Percentiles rank a stretch among this genome's conserved stretches.
Evolutionary conservation across 1,284 basidiomycete species (phyloP).

Genomic region (Peniophora sp.): DNA sequence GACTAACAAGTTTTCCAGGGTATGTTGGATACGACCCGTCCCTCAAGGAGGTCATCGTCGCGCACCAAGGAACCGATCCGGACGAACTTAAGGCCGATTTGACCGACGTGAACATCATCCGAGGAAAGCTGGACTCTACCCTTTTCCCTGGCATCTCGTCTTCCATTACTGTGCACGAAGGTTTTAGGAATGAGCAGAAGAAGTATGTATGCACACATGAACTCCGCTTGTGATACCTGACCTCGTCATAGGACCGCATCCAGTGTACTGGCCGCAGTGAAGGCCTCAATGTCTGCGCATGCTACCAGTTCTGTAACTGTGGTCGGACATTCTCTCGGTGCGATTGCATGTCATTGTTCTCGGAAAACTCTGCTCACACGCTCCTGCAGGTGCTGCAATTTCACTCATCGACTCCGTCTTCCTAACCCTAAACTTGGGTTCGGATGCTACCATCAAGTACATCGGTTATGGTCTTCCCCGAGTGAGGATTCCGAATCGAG

Average conservation of each 20-base stretch:
- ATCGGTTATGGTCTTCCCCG: conserved; percentile 48
- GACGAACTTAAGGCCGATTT: conserved; percentile 35
- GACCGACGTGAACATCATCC: conserved; percentile 43
- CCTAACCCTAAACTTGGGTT: conserved; percentile 35
- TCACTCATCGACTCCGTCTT: conserved; percentile 38
- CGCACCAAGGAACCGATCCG: conserved; percentile 45
- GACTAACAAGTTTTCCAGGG: conserved; percentile 11
- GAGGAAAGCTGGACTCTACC: conserved; percentile 28
- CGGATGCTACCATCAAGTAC: conserved; percentile 26
- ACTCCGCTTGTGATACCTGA: not conserved
- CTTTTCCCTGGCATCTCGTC: conserved; percentile 53
- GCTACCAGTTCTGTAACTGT: conserved; percentile 22
- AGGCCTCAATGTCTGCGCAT: conserved; percentile 20
- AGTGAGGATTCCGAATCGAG: conserved; percentile 12
- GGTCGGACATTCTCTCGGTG: conserved; percentile 34
- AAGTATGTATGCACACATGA: conserved; percentile 22
- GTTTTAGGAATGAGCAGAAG: conserved; percentile 48
- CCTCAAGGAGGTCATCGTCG: conserved; percentile 36
- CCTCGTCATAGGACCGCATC: conserved; percentile 23
- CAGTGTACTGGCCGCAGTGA: conserved; percentile 27
- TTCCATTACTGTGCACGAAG: conserved; percentile 43
- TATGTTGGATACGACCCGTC: conserved; percentile 40
- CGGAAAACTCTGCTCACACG: not conserved
- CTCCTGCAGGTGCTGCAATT: conserved; percentile 32
- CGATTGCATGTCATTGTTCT: no score